These are phyloP conservation scores for Phenoliferia sp. DNA, from an alignment of 1,284 basidiomycete genomes.

Conservation along the genomic window DNA sequence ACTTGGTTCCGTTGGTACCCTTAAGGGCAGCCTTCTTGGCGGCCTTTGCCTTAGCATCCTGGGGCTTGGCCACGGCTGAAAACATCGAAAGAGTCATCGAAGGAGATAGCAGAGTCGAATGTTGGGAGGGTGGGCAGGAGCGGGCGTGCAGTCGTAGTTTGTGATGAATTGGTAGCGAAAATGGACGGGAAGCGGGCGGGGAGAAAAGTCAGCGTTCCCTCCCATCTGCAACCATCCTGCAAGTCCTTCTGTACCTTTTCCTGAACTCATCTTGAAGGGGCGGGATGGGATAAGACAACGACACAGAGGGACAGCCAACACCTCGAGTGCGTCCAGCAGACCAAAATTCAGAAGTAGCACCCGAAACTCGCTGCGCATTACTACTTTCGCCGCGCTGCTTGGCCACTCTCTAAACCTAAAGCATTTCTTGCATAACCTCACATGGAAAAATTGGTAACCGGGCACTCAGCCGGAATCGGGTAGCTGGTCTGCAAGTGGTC, in stretches of 20 bases:
- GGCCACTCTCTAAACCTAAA: no score
- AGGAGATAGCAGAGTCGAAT: not conserved
- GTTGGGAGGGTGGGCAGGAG: no score
- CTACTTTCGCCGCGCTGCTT: no score
- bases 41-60: slow-evolving; percentile 44
- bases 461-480: no score
- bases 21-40: slow-evolving; percentile 96
- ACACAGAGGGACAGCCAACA: no score
- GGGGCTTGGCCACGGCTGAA: slow-evolving; percentile 30
- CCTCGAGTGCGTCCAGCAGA: no score
- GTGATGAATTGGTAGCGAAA: not conserved
- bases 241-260: not conserved
- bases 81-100: not conserved
- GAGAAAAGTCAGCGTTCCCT: not conserved
- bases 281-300: not conserved
- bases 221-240: not conserved
- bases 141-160: not conserved
- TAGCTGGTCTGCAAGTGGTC: no score
- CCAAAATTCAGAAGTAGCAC: no score
- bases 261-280: not conserved
- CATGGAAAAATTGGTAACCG: no score
- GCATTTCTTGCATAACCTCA: no score
- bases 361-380: no score
- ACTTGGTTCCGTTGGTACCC: slow-evolving; percentile 68
- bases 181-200: not conserved